Base-by-base conservation (phyloP, 179 eudicot species). In the Gypsophila paniculata region DNA sequence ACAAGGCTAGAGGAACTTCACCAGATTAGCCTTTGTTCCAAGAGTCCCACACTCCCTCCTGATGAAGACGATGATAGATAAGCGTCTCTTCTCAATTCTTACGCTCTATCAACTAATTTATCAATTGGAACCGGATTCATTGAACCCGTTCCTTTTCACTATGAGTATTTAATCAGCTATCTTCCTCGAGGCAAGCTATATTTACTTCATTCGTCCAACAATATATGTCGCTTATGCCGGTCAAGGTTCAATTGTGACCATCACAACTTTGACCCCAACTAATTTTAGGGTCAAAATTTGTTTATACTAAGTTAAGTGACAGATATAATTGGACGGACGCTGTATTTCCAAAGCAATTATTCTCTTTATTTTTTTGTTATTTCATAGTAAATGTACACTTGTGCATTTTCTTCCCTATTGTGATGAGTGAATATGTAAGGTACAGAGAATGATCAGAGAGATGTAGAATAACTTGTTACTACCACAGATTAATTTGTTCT, bases 41-140 rank as follows among this genome's bases (percentile, higher is more conserved):
- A 83, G 66, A 87, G 89, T 74, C 91, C 91, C 14, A 87, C 91
- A 5, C 81, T 85, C 68, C 87, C 85, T 21, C 76, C 87, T 8
- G 82, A 87, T 48, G 86, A 83, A 17, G 86, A 82, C 34, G 85
- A 81, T n/a, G 83, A 80, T 14, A 66, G 72, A 61, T 73, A 69
- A 68, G 71, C 68, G 55, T 46, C 53, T n/a, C 25, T 18, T 22
- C 55, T 52, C 71, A 61, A 51, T 39, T n/a, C 70, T 48, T 55
- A 13, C 75, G 46, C 49, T 72, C 65, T 52, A 32, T 72, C 32
- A 36, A 71, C 38, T 63, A 63, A 63, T 18, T 38, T 18, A 51
- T 63, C 68, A 21, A 7, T 65, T 23, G 22, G 34, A 58, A 58
- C 11, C 12, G 17, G 62, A 7, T 23, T 12, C 61, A 12, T 23